Base-by-base conservation (phyloP, 1,139 yeast genomes). In the Debaryomycetaceae sp. region DNA sequence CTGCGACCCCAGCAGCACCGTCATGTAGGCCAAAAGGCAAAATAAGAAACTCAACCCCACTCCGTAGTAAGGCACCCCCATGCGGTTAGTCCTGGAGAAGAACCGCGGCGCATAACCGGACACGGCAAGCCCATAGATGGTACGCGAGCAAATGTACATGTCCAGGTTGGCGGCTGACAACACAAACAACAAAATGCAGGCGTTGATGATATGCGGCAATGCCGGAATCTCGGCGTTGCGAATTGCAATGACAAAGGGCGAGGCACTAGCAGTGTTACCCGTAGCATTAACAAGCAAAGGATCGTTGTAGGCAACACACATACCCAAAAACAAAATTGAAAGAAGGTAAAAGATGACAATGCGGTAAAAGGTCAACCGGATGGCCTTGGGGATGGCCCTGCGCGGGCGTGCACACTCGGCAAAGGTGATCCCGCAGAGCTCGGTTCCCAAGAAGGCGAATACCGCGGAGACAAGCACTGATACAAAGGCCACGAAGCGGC, bases 371-470 rank as follows among this genome's bases (percentile, higher is more conserved):
- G 88, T 83, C 53, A 80, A 66, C 51, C 68, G 79, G 50, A 83
- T 77, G 31, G 94, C 93, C 53, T 74, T 77, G 46, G 91, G 91
- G 43, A 83, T 79, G 39, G 82, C 72, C 46, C 71, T 67, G 58
- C 91, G 71, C 41, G 93, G 93, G 53, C 83, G 75, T 43, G 71
- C 66, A 38, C 88, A 79, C 59, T 83, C 94, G 37, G 85, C 85
- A 45, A 83, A 83, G 13, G 86, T 79, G 45, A 83, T 75, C 51
- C 78, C 80, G 28, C 75, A 75, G 45, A 82, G 64, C 57, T 83
- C 94, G n/a, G 86, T 77, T 50, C 93, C 93, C 34, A 76, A 65
- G 52, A 71, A 83, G 18, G 86, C 83, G 49, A 82, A 82, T 8
- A 81, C 79, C n/a, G 88, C 83, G 35, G 77, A 72, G 35, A 80